Evolutionary conservation across 352 stramenopile genomes (phyloP).

Genomic region (Globisporangium megalacanthum): DNA sequence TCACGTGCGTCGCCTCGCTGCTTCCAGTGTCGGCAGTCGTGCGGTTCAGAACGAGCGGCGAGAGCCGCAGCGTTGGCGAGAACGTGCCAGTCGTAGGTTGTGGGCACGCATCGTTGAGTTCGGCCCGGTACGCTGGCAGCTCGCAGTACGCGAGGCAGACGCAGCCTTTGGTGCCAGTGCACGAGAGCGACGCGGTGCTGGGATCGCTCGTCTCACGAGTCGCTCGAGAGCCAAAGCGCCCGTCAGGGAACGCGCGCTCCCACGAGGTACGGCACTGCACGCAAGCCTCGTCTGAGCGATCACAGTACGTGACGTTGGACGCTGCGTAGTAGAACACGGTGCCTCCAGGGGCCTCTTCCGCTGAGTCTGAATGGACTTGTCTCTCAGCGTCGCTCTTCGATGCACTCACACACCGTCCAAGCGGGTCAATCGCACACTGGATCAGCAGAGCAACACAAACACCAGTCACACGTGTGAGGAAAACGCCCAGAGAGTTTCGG

Average conservation of each 20-base stretch:
- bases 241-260: background rate
- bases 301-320: background rate
- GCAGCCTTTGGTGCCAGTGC: conserved; percentile 29
- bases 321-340: background rate
- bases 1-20: background rate
- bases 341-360: background rate
- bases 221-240: background rate
- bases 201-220: background rate
- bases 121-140: conserved; percentile 10
- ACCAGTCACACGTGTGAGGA: background rate
- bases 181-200: conserved; percentile 7
- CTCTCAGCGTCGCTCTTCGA: background rate
- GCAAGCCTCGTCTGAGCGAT: background rate
- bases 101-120: background rate
- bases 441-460: background rate
- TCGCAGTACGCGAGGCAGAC: conserved; percentile 38
- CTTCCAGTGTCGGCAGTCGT: background rate
- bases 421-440: background rate
- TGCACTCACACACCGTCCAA: background rate
- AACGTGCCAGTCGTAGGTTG: background rate
- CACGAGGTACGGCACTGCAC: background rate
- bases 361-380: background rate
- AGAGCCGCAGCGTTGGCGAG: no score
- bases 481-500: background rate
- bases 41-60: background rate